phyloP scores from a whole-genome alignment of 176 grass and related monocot species.

The Microstegium vimineum region DNA sequence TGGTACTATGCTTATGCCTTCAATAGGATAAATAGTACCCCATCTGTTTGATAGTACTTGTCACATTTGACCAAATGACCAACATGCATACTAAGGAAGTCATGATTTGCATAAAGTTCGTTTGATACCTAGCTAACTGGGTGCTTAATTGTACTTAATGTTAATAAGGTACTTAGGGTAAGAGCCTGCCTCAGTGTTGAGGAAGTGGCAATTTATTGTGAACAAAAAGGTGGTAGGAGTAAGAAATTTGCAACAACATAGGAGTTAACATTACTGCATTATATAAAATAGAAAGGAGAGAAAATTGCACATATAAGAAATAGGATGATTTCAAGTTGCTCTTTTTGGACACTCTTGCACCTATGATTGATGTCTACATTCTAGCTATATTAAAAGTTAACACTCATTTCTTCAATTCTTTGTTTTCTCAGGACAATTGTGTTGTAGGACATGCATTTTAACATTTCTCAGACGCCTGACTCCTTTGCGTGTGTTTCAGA shows the following conservation, averaged over 20 bases:
- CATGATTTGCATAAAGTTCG: background rate
- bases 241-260: background rate
- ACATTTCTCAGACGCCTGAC: background rate
- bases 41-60: background rate
- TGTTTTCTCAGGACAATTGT: background rate
- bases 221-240: background rate
- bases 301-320: background rate
- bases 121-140: background rate
- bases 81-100: background rate
- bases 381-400: background rate
- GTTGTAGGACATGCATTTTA: background rate
- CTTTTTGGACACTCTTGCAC: background rate
- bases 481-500: slow-evolving; percentile 50
- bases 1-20: slow-evolving; percentile 45
- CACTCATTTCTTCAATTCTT: slow-evolving; percentile 5
- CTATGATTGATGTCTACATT: background rate
- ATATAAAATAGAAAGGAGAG: background rate
- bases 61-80: background rate
- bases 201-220: background rate
- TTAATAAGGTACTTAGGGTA: background rate
- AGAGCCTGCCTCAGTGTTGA: background rate
- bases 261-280: background rate
- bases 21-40: background rate
- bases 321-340: background rate
- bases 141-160: background rate